Evolutionary conservation across 345 rosid genomes (phyloP), one percentile per base, ranked within the genome.

Genomic region (Heritiera fomes): DNA sequence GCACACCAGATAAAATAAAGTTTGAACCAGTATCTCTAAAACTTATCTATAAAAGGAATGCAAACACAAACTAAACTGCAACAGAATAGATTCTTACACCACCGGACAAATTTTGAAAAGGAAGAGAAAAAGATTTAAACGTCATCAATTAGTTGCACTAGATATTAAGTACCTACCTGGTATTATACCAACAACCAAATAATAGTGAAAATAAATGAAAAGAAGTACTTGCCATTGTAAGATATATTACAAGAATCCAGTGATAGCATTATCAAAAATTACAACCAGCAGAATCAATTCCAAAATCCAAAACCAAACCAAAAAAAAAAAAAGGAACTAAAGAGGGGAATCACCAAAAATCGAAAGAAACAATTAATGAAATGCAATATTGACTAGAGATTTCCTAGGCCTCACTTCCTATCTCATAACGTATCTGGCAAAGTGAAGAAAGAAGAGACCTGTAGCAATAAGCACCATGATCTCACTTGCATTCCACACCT

Each of bases 401-500:
- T 67, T 76, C 77, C 79, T 71, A 78, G 85, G 89, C 83, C 85
- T 80, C 83, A 47, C 75, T 71, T 82, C 81, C 83, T 63, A 62
- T 75, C 47, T 75, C 60, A 67, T 79, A 43, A 75, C 59, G 71
- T 78, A 71, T 79, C 28, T 6, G 38, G 71, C 62, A 78, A 76
- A 13, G 79, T n/a, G 70, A 69, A 83, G 28, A 84, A 80, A 40
- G 66, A 62, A 50, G 81, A 75, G 77, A 81, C 85, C 85, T 40
- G 55, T 20, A 9, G 13, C 56, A 69, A 73, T 41, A 68, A 70
- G 77, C 78, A 10, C 55, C 59, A 52, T 4, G 59, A 14, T 61
- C 73, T 87, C 86, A 89, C 68, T 86, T 86, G 91, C 95, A 91
- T 71, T 88, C 92, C 8, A 91, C 91, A 38, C 82, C 90, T 45